Conservation (phyloP, 495 filamentous ascomycete genomes). For the Neurospora sp. region DNA sequence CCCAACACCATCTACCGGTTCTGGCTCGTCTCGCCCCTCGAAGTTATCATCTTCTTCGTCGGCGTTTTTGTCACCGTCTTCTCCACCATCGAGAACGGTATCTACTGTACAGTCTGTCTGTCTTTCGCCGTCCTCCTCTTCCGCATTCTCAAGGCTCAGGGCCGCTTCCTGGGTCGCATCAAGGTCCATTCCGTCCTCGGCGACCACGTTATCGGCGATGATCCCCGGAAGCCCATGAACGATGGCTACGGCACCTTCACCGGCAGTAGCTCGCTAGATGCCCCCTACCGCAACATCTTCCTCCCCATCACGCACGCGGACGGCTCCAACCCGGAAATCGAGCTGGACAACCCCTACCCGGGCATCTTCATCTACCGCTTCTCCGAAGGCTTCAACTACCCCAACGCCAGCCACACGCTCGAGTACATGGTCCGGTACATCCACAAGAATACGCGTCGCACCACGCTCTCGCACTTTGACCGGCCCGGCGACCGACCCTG, state of each 20-base stretch:
- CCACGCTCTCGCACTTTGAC: constrained; percentile 52
- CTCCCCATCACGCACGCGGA: constrained; percentile 82
- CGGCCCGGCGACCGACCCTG: constrained; percentile 81
- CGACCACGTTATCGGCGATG: constrained; percentile 61
- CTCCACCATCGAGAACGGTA: constrained; percentile 77
- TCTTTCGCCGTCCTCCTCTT: constrained; percentile 75
- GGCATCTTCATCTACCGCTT: constrained; percentile 98
- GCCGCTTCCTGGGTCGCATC: constrained; percentile 80
- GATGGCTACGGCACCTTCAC: constrained; percentile 39
- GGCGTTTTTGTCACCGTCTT: constrained; percentile 91
- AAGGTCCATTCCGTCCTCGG: constrained; percentile 86
- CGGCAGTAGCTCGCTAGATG: constrained; percentile 19
- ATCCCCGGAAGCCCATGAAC: constrained; percentile 22
- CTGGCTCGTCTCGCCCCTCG: constrained; percentile 85
- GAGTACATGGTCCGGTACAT: constrained; percentile 69
- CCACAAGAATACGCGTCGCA: constrained; percentile 67
- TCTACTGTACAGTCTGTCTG: constrained; percentile 73
- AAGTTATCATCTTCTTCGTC: constrained; percentile 87
- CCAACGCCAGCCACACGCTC: constrained; percentile 86
- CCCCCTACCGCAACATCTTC: constrained; percentile 61
- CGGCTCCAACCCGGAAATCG: constrained; percentile 81
- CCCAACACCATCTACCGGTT: constrained; percentile 94
- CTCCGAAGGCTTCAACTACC: constrained; percentile 93
- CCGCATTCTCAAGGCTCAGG: constrained; percentile 73
- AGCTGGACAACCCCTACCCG: constrained; percentile 71